Evolutionary conservation across 1,284 basidiomycete genomes (phyloP), one percentile per base, ranked within the genome.

Genomic region (Trichosporon sp.): DNA sequence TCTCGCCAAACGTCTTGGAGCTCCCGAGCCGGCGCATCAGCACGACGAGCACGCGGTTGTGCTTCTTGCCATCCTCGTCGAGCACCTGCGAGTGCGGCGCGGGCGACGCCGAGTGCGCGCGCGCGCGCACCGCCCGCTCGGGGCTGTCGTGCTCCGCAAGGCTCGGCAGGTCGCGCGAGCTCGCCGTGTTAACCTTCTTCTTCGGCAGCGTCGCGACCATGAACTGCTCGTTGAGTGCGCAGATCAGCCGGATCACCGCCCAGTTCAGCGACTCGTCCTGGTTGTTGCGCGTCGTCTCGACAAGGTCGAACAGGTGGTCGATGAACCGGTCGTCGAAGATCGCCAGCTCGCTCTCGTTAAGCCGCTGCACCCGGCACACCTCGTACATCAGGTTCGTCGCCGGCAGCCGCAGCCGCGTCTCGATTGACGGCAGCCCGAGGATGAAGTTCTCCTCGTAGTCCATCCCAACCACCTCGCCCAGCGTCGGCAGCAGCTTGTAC

Each of bases 141-240:
- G 65, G 31, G 8, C 25, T 21, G 34, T 51, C 29, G 47, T 51
- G 47, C 27, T 53, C 29, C 21, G 64, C 27, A 27, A 44, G 6
- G 15, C 18, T 8, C 31, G 64, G 29, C 64, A 51, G 44, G 44
- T 73, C 74, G 67, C 75, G 65, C n/a, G 88, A 66, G 62, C 63
- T 69, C 70, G 12, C 62, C 7, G 42, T 60, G 67, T 60, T 60
- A 6, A 12, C 15, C 15, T 74, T 58, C 65, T 73, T 77, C 62
- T 73, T 66, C 3, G 78, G 78, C 34, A 86, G 71, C 2, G 85
- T 81, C 0, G 86, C 89, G 9, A 98, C 93, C 96, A 99, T 98
- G 34, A 97, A 98, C 82, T 99, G 96, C 82, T 99, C 96, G 79
- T 98, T 98, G 47, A 99, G 86, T 0, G 96, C 92, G 51, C 93